Evolutionary conservation across 305 asterid genomes (phyloP).

Genomic region (Solanum hybrid): DNA sequence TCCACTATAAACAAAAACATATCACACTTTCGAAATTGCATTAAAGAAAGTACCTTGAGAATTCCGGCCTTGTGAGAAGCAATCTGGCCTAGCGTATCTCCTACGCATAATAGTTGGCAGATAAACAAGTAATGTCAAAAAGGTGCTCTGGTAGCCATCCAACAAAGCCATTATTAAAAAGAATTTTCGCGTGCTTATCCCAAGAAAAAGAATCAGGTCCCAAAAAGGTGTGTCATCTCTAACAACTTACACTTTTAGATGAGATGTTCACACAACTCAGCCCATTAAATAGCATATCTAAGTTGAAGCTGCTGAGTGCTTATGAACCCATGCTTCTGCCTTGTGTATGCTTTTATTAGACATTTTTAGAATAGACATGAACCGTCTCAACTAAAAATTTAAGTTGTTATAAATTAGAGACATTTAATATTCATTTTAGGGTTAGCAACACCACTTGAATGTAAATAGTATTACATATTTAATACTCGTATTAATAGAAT

Average conservation of each 20-base stretch:
- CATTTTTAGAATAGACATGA: not conserved
- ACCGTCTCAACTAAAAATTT: not conserved
- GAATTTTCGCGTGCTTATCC: not conserved
- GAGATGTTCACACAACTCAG: not conserved
- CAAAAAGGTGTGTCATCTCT: not conserved
- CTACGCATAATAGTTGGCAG: constrained; percentile 29
- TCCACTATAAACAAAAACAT: constrained; percentile 9
- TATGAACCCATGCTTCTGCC: not conserved
- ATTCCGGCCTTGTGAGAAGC: constrained; percentile 95
- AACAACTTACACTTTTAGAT: not conserved
- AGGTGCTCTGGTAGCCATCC: not conserved
- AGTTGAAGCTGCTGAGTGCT: not conserved
- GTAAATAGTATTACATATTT: not conserved
- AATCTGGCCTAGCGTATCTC: constrained; percentile 60
- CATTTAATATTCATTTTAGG: not conserved
- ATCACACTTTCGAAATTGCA: constrained; percentile 8
- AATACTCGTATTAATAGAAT: not conserved
- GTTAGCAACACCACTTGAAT: not conserved
- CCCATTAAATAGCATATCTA: not conserved
- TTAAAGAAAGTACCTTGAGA: constrained; percentile 50
- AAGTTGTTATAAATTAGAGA: not conserved
- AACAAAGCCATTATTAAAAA: not conserved
- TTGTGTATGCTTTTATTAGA: not conserved
- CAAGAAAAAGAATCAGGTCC: not conserved
- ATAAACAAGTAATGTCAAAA: constrained; percentile 6